Evolutionary conservation across 176 grass and related monocot species (phyloP).

Genomic region (Cocos nucifera): DNA sequence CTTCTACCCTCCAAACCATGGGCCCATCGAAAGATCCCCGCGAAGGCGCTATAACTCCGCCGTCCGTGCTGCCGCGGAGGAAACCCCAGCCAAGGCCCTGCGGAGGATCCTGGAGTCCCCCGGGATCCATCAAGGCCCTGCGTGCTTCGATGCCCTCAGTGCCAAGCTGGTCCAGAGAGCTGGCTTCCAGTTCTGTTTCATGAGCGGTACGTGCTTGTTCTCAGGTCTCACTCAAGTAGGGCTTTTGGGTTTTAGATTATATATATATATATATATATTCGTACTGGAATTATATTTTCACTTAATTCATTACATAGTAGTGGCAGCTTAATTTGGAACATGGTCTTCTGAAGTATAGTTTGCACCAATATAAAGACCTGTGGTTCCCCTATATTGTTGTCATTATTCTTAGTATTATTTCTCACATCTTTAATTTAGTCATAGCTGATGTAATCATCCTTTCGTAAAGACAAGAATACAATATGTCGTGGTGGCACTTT

Average conservation of each 20-base stretch:
- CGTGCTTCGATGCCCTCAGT: slow-evolving; percentile 90
- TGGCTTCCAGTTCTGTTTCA: slow-evolving; percentile 77
- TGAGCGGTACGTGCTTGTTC: slow-evolving; percentile 60
- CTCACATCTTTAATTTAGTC: too few relatives aligned
- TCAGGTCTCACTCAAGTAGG: not conserved
- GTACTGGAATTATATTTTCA: too few relatives aligned
- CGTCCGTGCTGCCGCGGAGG: not conserved
- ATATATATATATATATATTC: too few relatives aligned
- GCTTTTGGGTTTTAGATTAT: not conserved
- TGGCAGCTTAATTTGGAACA: too few relatives aligned
- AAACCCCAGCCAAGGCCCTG: slow-evolving; percentile 31
- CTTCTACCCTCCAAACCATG: not conserved
- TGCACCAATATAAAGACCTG: too few relatives aligned
- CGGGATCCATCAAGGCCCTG: slow-evolving; percentile 63
- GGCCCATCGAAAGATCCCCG: slow-evolving; percentile 12
- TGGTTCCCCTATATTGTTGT: too few relatives aligned
- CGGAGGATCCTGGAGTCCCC: slow-evolving; percentile 40
- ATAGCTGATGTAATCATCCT: too few relatives aligned
- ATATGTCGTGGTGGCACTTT: too few relatives aligned
- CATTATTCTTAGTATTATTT: too few relatives aligned
- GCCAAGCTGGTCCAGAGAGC: slow-evolving; percentile 62
- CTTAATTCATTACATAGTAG: too few relatives aligned
- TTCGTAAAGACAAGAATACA: too few relatives aligned
- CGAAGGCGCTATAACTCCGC: slow-evolving; percentile 27
- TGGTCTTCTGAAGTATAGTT: too few relatives aligned